Base-by-base conservation (phyloP, 2,329 filamentous ascomycete genomes). In the Mycosphaerella sp. region DNA sequence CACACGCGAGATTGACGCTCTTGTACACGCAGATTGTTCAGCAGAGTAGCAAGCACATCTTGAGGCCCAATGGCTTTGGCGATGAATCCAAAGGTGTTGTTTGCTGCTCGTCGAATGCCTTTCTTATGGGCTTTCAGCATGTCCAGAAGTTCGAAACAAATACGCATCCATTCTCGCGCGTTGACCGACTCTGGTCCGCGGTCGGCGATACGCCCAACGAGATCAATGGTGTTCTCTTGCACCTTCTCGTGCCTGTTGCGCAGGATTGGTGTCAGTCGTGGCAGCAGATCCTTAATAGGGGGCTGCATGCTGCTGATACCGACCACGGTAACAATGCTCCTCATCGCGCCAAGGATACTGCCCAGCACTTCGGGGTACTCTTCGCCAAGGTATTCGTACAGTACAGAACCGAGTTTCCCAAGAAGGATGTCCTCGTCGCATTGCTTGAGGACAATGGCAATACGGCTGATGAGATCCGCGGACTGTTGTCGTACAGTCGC, bases 61-160 rank as follows among this genome's bases (percentile, higher is more conserved):
- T 97, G 91, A 10, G 93, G 93, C 60, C 93, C 93, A 64, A 98
- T 98, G 54, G 93, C 93, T 73, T 98, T 98, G 68, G 93, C 93
- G 65, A 98, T 98, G 79, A 96, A 98, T 69, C 93, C 93, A 64
- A 98, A 98, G 0, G 93, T 98, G 76, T 98, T 98, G 80, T 98
- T 98, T 62, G 93, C 94, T 17, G 93, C 93, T 70, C 93, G 86
- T 59, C 93, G 87, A 62, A 98, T 98, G 59, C 93, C 94, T 79
- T 98, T 98, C 75, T 98, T 98, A 77, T 98, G 93, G 6, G 93
- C 93, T 73, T 98, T 98, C 64, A 98, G 81, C 93, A 98, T 98
- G 72, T 98, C 93, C 27, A 98, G 82, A 48, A 98, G 77, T 74
- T 98, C 93, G 71, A 98, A 98, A 74, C 93, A 98, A 69, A 98